These are phyloP conservation scores for Chlamydomonas sp. DNA, from an alignment of 139 green algal genomes.

Conservation along the genomic window DNA sequence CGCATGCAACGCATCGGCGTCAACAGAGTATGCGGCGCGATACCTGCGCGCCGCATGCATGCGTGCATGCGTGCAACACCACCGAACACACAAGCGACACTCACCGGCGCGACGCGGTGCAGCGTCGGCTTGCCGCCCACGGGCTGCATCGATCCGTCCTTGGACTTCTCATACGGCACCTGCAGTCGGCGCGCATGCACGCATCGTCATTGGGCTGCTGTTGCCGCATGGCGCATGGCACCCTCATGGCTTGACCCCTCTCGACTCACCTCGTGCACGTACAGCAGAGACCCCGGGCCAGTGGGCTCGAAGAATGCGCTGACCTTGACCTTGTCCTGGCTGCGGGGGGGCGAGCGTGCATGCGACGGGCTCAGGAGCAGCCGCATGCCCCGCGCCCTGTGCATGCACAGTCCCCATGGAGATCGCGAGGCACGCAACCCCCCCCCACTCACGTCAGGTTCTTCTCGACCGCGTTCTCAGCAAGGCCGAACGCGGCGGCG, in stretches of 20 bases:
- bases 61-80: neutral
- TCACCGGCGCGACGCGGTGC: conserved; percentile 26
- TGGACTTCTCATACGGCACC: conserved; percentile 42
- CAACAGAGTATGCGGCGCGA: too few species aligned
- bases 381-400: neutral
- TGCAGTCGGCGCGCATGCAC: conserved; percentile 10
- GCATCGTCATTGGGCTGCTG: too few species aligned
- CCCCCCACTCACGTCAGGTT: conserved; percentile 32
- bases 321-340: conserved; percentile 44
- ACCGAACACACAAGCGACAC: neutral
- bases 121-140: conserved; percentile 38
- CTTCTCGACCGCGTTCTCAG: conserved; percentile 45
- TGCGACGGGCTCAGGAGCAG: too few species aligned
- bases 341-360: conserved; percentile 20
- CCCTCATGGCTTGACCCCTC: too few species aligned
- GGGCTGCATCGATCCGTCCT: conserved; percentile 34
- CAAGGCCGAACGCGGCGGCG: conserved; percentile 35
- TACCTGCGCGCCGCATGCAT: too few species aligned
- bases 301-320: conserved; percentile 51
- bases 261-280: conserved; percentile 50
- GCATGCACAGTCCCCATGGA: neutral
- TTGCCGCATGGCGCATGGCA: too few species aligned
- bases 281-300: conserved; percentile 44
- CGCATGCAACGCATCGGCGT: neutral
- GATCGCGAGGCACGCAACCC: neutral